Evolutionary conservation across 2,329 filamentous ascomycete species (phyloP).

Genomic region (Alternaria sp.): DNA sequence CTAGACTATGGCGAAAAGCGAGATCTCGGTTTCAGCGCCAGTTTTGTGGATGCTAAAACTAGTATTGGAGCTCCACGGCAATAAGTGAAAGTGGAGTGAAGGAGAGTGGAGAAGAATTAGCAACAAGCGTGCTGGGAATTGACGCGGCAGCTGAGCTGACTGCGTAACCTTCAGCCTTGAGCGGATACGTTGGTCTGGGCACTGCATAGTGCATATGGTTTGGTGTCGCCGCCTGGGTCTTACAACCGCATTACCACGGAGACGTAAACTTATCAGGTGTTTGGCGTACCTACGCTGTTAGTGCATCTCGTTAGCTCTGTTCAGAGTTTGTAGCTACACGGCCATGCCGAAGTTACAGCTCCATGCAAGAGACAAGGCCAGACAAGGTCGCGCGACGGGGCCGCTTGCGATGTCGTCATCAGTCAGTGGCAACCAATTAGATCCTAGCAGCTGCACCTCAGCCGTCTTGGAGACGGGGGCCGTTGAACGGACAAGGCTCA

Average conservation of each 20-base stretch:
- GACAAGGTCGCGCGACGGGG: too few species aligned
- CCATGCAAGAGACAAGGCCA: conserved; percentile 1
- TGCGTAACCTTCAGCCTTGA: conserved; percentile 14
- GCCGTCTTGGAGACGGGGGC: conserved; percentile 18
- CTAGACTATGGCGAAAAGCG: background rate
- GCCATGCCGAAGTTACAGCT: conserved; percentile 8
- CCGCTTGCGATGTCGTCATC: conserved; percentile 12
- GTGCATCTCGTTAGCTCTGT: conserved; percentile 13
- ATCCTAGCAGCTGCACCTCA: conserved; percentile 6
- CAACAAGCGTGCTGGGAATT: conserved; percentile 14
- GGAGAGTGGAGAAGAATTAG: conserved; percentile 2
- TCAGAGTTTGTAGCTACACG: conserved; percentile 9
- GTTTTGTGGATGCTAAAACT: conserved; percentile 3
- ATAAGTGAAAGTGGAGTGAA: background rate
- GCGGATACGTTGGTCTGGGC: conserved; percentile 7
- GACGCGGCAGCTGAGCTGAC: conserved; percentile 1
- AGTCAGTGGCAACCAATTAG: conserved; percentile 11
- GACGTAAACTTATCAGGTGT: background rate
- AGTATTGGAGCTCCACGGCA: background rate
- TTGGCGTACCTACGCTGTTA: background rate
- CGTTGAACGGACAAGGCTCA: conserved; percentile 14
- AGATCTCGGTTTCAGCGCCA: conserved; percentile 4
- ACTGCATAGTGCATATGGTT: conserved; percentile 6
- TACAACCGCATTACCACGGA: background rate
- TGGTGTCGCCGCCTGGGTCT: background rate